A percentile compares a stretch with the other conserved stretches of the same genome.
These are phyloP conservation scores for Rhododendron ferrugineum DNA, from an alignment of 148 eudicot genomes.

Conservation along the genomic window DNA sequence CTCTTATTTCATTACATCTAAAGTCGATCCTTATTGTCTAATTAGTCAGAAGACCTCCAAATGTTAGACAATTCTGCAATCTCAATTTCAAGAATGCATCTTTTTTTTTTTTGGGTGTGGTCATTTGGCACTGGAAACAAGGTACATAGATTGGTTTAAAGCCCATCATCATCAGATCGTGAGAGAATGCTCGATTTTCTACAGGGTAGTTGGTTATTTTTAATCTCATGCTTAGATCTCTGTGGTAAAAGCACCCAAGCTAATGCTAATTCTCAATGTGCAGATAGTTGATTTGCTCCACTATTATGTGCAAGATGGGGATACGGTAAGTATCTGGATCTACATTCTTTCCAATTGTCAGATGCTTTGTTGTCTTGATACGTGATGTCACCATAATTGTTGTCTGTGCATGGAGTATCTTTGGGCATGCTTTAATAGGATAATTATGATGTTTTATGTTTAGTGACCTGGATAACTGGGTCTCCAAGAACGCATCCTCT, in stretches of 20 bases:
- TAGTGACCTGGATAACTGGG: not conserved
- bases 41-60: not conserved
- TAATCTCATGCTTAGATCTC: not conserved
- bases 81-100: not conserved
- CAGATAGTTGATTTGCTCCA: conserved; percentile 83
- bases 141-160: not conserved
- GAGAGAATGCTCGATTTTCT: not conserved
- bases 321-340: conserved; percentile 49
- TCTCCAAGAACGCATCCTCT: not conserved
- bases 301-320: conserved; percentile 63
- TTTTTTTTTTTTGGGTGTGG: not conserved
- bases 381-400: not conserved
- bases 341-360: not conserved
- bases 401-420: not conserved
- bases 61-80: not conserved
- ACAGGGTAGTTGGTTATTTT: not conserved
- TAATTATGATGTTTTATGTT: not conserved
- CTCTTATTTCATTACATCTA: not conserved
- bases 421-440: not conserved
- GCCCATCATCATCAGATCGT: not conserved
- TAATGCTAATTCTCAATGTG: conserved; percentile 13
- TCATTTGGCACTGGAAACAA: not conserved
- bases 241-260: not conserved
- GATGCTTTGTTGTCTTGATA: not conserved
- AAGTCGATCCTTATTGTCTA: not conserved